Percentiles rank a stretch among this genome's conserved stretches.
Evolutionary conservation across 75 land plant genomes (phyloP).

Genomic region (Adiantum capillusveneris): DNA sequence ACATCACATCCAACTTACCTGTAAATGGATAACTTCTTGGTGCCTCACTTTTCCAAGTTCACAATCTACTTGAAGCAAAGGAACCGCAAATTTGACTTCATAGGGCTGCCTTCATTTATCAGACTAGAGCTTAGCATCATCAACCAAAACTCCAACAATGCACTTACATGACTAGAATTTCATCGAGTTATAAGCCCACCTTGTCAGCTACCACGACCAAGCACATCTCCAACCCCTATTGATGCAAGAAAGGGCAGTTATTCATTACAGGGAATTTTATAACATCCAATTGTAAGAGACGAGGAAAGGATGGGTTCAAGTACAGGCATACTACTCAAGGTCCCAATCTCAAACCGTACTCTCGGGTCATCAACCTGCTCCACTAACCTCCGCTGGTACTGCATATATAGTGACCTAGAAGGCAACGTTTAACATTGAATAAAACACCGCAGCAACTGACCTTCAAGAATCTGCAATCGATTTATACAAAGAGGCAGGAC

Average conservation of each 20-base stretch:
- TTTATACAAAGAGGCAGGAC: too few relatives aligned
- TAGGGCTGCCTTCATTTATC: constrained; percentile 33
- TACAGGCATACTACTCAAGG: constrained; percentile 69
- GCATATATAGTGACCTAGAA: constrained; percentile 55
- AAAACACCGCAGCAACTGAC: too few relatives aligned
- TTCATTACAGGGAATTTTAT: too few relatives aligned
- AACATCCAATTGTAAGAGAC: too few relatives aligned
- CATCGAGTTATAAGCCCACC: constrained; percentile 24
- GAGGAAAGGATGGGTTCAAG: constrained; percentile 1
- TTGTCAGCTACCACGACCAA: constrained; percentile 44
- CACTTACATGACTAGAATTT: too few relatives aligned
- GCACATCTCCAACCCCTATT: constrained; percentile 77
- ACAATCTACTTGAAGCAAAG: constrained; percentile 48
- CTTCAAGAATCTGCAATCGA: too few relatives aligned
- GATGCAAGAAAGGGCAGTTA: neutral
- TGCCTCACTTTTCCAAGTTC: neutral
- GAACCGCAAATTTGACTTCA: constrained; percentile 80
- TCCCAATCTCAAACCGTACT: constrained; percentile 73
- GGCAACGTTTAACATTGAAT: too few relatives aligned
- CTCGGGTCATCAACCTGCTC: constrained; percentile 70
- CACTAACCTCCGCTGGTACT: constrained; percentile 64
- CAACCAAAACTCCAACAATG: neutral
- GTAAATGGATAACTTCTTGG: neutral
- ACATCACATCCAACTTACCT: neutral
- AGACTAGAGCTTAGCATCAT: too few relatives aligned